phyloP scores from a whole-genome alignment of 441 rosid species.

The Monsonia emarginata region DNA sequence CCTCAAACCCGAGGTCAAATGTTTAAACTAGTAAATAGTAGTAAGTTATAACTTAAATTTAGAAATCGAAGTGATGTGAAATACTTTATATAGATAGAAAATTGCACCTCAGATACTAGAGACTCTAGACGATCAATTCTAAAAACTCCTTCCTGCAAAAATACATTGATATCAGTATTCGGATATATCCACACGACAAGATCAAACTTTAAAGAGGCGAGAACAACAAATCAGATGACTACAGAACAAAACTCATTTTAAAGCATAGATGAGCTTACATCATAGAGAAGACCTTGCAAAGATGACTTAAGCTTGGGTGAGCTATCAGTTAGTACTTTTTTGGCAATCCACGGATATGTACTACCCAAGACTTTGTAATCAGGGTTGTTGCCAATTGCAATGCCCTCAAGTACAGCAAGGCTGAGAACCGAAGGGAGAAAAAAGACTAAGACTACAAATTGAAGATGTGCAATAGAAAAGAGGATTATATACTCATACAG shows the following conservation, averaged over 20 bases:
- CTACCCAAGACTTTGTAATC: constrained; percentile 91
- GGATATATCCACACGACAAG: neutral
- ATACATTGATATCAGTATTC: constrained; percentile 11
- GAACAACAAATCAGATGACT: neutral
- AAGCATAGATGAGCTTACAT: constrained; percentile 35
- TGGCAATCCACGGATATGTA: constrained; percentile 96
- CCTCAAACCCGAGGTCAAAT: neutral
- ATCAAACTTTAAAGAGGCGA: neutral
- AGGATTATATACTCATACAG: neutral
- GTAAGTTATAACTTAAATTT: no score
- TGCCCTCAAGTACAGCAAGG: constrained; percentile 95
- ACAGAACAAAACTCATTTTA: neutral
- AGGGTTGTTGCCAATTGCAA: constrained; percentile 68
- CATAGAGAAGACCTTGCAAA: constrained; percentile 63
- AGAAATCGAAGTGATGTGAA: neutral
- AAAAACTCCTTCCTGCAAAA: constrained; percentile 69
- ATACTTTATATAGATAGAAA: neutral
- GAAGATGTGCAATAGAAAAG: neutral
- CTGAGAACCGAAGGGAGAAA: constrained; percentile 29
- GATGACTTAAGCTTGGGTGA: constrained; percentile 80
- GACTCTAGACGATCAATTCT: constrained; percentile 93
- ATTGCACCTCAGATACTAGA: constrained; percentile 64
- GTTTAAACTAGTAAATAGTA: no score
- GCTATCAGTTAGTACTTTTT: constrained; percentile 74
- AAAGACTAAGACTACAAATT: neutral